A percentile compares a stretch with the other conserved stretches of the same genome.
phyloP scores from a whole-genome alignment of 139 green algal species.

The Pleodorina starrii region DNA sequence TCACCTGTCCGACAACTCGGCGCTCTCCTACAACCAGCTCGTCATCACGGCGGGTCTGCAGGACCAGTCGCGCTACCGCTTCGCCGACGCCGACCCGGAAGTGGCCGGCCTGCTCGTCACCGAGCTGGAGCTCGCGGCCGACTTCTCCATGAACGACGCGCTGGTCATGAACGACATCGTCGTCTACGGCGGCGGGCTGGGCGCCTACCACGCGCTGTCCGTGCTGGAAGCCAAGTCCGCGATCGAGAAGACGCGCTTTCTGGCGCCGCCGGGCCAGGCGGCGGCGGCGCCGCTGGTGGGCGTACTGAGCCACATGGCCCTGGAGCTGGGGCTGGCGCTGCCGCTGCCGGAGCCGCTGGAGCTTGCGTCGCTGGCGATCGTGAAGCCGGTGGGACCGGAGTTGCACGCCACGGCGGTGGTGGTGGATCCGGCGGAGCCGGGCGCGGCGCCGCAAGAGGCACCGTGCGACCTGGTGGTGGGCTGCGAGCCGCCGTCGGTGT shows the following conservation, averaged over 20 bases:
- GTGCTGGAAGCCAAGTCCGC: conserved; percentile 55
- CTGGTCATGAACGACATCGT: conserved; percentile 52
- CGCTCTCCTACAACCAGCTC: conserved; percentile 73
- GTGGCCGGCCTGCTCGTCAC: conserved; percentile 54
- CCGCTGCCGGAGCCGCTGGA: conserved; percentile 15
- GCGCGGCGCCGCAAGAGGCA: not conserved
- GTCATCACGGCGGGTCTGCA: conserved; percentile 68
- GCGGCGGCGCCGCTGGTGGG: conserved; percentile 42
- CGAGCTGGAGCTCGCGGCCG: conserved; percentile 58
- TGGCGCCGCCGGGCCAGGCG: conserved; percentile 3
- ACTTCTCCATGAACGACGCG: conserved; percentile 58
- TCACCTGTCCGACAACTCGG: conserved; percentile 58
- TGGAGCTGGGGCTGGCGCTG: conserved; percentile 45
- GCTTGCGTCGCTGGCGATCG: not conserved
- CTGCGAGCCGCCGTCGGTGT: conserved; percentile 52
- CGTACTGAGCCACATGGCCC: conserved; percentile 48
- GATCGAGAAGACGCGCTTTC: conserved; percentile 20
- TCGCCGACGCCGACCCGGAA: conserved; percentile 50
- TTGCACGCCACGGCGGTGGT: conserved; percentile 56
- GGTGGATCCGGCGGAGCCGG: conserved; percentile 34
- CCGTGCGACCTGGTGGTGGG: conserved; percentile 72
- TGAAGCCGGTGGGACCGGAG: conserved; percentile 61
- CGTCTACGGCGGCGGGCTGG: conserved; percentile 65
- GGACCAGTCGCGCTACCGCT: conserved; percentile 49
- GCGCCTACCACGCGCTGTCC: conserved; percentile 58